Evolutionary conservation across 2,329 filamentous ascomycete species (phyloP).

Genomic region (Xylaria sp.): DNA sequence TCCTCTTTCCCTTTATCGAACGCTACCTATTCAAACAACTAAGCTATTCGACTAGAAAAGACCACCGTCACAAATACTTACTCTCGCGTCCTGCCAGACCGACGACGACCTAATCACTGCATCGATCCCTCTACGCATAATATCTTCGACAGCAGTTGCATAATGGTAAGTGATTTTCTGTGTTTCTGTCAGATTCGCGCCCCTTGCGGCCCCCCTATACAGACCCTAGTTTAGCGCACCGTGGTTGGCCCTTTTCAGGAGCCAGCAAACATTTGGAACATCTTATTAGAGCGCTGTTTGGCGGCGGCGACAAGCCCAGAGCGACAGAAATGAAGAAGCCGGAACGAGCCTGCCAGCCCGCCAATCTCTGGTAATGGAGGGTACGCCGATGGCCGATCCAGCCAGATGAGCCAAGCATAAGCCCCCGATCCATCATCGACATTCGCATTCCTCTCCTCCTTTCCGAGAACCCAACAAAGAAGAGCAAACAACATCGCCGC

Average conservation of each 20-base stretch:
- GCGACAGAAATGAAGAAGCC: not conserved
- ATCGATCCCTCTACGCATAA: not conserved
- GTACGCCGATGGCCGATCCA: conserved; percentile 11
- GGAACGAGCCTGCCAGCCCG: conserved; percentile 10
- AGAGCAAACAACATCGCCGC: not conserved
- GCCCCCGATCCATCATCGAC: conserved; percentile 11
- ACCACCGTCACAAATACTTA: conserved; percentile 24
- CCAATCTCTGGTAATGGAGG: conserved; percentile 7
- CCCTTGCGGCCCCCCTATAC: conserved; percentile 27
- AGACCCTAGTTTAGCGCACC: conserved; percentile 28
- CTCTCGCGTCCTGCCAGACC: conserved; percentile 11
- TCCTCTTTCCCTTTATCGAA: conserved; percentile 14
- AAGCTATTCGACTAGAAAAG: conserved; percentile 11
- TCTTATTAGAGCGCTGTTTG: conserved; percentile 1
- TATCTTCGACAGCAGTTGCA: not conserved
- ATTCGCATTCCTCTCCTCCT: not conserved
- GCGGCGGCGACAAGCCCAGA: conserved; percentile 6
- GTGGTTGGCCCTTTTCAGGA: conserved; percentile 12
- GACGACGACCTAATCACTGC: conserved; percentile 4
- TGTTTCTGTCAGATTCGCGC: conserved; percentile 10
- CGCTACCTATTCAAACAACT: conserved; percentile 10
- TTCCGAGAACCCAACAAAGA: conserved; percentile 1
- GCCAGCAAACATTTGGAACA: conserved; percentile 20
- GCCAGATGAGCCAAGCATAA: conserved; percentile 2
- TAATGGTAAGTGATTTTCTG: conserved; percentile 27